Conservation (phyloP, 2,329 filamentous ascomycete genomes). For the Cercospora zeae-maydis region DNA sequence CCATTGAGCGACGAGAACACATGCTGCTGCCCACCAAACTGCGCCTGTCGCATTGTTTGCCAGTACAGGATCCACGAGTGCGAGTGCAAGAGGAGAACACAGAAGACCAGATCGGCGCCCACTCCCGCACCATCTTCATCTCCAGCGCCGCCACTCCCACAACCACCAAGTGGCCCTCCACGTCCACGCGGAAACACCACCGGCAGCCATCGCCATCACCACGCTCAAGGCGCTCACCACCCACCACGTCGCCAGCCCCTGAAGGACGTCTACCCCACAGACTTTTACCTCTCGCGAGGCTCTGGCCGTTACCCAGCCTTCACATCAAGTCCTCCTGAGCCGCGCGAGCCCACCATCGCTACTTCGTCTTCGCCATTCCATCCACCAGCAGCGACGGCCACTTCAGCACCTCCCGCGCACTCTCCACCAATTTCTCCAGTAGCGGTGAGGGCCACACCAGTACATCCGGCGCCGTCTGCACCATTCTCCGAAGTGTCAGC, state of each 20-base stretch:
- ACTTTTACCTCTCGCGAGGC: background rate
- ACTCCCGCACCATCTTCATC: background rate
- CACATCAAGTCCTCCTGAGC: background rate
- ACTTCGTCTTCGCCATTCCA: background rate
- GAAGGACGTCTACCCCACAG: background rate
- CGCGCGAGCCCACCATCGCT: background rate
- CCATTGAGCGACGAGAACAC: background rate
- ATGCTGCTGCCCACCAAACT: background rate
- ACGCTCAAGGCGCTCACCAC: background rate
- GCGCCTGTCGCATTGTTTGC: background rate
- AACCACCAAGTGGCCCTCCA: background rate
- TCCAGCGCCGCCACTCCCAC: background rate
- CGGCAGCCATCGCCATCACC: background rate
- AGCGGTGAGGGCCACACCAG: background rate
- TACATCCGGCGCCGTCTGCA: background rate
- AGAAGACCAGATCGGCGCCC: background rate
- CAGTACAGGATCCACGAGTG: conserved; percentile 2
- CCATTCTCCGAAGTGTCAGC: background rate
- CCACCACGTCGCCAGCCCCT: background rate
- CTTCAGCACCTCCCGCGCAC: background rate
- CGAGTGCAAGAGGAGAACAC: background rate
- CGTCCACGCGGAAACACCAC: background rate
- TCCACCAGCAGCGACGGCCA: background rate
- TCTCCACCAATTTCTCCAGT: background rate
- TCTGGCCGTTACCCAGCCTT: conserved; percentile 3